These are phyloP conservation scores for Beauveria sp. DNA, from an alignment of 2,329 filamentous ascomycete genomes.

Conservation along the genomic window DNA sequence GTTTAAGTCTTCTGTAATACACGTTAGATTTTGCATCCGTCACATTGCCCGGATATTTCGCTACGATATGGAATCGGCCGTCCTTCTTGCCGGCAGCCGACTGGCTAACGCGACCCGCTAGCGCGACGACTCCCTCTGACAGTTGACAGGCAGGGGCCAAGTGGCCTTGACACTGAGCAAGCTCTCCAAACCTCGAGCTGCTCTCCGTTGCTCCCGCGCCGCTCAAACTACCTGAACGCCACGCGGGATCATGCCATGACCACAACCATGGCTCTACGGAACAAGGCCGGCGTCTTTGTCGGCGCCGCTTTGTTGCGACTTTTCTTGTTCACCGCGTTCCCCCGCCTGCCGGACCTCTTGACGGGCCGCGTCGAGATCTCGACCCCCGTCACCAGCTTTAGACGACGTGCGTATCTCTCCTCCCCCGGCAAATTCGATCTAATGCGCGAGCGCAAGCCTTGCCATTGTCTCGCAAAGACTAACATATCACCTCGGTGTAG, in stretches of 20 bases:
- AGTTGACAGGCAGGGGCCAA: conserved; percentile 13
- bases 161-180: conserved; percentile 18
- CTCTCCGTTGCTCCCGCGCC: not conserved
- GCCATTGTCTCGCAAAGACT: not conserved
- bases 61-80: too few species aligned
- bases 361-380: conserved; percentile 93
- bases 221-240: not conserved
- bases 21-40: not conserved
- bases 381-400: conserved; percentile 96
- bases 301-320: conserved; percentile 73
- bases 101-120: conserved; percentile 1
- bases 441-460: not conserved
- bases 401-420: conserved; percentile 61
- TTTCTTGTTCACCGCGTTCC: conserved; percentile 72
- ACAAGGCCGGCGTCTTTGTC: conserved; percentile 54
- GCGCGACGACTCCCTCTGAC: not conserved
- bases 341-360: conserved; percentile 73
- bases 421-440: not conserved
- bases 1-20: too few species aligned
- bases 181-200: not conserved
- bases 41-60: not conserved
- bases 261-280: conserved; percentile 31
- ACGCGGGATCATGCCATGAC: conserved; percentile 25
- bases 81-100: not conserved
- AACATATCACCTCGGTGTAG: conserved; percentile 35